Conservation (phyloP, 768 basidiomycete species). For the Kwoniella botswanensis region DNA sequence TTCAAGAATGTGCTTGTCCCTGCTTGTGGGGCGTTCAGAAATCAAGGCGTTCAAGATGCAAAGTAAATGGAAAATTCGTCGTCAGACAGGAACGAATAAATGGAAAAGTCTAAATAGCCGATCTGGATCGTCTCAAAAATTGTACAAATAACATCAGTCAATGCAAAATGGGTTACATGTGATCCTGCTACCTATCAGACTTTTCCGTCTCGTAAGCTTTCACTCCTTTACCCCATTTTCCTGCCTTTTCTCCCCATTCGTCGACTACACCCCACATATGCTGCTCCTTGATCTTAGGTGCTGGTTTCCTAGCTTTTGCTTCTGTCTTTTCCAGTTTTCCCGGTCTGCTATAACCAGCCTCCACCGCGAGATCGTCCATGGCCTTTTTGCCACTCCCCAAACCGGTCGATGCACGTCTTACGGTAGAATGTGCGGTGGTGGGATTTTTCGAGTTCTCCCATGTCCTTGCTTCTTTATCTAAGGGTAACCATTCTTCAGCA, state of each 20-base stretch:
- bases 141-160: neutral
- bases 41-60: neutral
- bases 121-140: too few species aligned
- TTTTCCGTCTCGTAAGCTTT: slow-evolving; percentile 29
- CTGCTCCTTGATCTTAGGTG: slow-evolving; percentile 49
- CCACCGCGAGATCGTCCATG: slow-evolving; percentile 47
- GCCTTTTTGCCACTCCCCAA: neutral
- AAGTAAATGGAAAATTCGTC: neutral
- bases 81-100: neutral
- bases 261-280: slow-evolving; percentile 58
- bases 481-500: slow-evolving; percentile 52
- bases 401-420: neutral
- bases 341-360: slow-evolving; percentile 49
- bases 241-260: slow-evolving; percentile 57
- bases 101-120: too few species aligned
- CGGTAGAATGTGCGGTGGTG: neutral
- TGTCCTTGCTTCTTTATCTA: slow-evolving; percentile 33
- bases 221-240: slow-evolving; percentile 56
- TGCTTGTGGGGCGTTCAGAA: slow-evolving; percentile 12
- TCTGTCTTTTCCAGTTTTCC: slow-evolving; percentile 10
- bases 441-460: slow-evolving; percentile 43
- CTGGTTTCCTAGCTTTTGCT: slow-evolving; percentile 6
- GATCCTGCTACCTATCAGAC: neutral
- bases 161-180: neutral
- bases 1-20: slow-evolving; percentile 69